Conservation (phyloP, 345 rosid species). For the Odontarrhena argentea region DNA sequence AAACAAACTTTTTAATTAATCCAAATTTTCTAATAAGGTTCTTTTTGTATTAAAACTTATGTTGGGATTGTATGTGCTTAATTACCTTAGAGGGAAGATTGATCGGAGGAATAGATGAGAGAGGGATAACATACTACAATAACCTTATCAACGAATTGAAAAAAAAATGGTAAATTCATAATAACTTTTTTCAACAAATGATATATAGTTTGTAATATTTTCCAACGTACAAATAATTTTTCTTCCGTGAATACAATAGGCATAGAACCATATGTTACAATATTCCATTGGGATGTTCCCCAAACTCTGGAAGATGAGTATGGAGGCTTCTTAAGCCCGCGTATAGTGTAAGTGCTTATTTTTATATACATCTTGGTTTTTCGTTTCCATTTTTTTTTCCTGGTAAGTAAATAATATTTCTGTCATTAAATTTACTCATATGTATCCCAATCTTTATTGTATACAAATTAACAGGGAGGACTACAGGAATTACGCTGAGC, state of each 20-base stretch:
- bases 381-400: background rate
- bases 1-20: background rate
- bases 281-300: conserved; percentile 44
- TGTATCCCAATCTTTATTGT: no score
- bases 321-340: conserved; percentile 35
- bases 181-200: no score
- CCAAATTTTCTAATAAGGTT: background rate
- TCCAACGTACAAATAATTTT: background rate
- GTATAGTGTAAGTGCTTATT: conserved; percentile 39
- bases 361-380: background rate
- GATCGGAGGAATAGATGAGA: conserved; percentile 46
- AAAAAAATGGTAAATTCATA: conserved; percentile 14
- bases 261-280: conserved; percentile 41
- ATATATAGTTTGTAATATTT: no score
- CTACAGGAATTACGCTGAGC: conserved; percentile 45
- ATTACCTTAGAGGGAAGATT: conserved; percentile 45
- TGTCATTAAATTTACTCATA: no score
- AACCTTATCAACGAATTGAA: conserved; percentile 46
- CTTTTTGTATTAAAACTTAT: background rate
- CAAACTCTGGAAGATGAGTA: conserved; percentile 39
- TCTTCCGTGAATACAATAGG: conserved; percentile 4
- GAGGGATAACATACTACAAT: conserved; percentile 52
- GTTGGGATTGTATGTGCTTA: background rate
- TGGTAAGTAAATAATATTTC: no score
- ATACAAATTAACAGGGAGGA: conserved; percentile 41